Conservation (phyloP, 2,329 filamentous ascomycete genomes). For the Raffaelea albimanens region DNA sequence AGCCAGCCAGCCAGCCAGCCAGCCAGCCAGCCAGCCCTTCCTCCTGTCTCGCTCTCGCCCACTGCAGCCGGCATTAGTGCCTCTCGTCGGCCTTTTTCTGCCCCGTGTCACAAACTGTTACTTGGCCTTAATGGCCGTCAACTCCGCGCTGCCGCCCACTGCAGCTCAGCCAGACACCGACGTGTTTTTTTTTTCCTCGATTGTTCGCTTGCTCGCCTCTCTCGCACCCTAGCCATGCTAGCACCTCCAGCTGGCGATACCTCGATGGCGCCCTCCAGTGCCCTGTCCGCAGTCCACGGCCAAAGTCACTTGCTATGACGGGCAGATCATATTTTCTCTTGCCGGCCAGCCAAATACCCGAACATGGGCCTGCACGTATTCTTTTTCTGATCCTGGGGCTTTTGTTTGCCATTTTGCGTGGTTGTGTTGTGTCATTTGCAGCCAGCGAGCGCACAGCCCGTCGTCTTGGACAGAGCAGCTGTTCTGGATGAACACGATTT, state of each 20-base stretch:
- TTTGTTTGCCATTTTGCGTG: not conserved
- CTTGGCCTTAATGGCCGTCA: not conserved
- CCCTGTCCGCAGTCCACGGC: not conserved
- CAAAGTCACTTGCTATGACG: constrained; percentile 3
- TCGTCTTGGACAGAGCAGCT: constrained; percentile 1
- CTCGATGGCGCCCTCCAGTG: not conserved
- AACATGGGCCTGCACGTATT: not conserved
- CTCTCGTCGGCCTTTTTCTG: too few species aligned
- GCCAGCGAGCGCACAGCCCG: not conserved
- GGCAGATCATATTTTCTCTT: not conserved
- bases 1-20: not conserved
- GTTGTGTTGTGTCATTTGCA: constrained; percentile 3
- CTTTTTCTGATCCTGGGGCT: not conserved
- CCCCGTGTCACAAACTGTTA: not conserved
- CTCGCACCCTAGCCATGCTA: not conserved
- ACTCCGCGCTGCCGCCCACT: too few species aligned
- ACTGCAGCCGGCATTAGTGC: too few species aligned
- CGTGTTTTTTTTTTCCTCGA: too few species aligned
- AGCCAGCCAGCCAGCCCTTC: not conserved
- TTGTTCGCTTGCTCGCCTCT: not conserved
- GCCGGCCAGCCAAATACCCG: not conserved
- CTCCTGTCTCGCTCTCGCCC: not conserved
- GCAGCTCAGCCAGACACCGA: too few species aligned
- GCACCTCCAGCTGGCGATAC: not conserved
- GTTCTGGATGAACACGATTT: constrained; percentile 7